phyloP scores from a whole-genome alignment of 129 eudicot genomes.

The Chrysanthemum seticuspe region DNA sequence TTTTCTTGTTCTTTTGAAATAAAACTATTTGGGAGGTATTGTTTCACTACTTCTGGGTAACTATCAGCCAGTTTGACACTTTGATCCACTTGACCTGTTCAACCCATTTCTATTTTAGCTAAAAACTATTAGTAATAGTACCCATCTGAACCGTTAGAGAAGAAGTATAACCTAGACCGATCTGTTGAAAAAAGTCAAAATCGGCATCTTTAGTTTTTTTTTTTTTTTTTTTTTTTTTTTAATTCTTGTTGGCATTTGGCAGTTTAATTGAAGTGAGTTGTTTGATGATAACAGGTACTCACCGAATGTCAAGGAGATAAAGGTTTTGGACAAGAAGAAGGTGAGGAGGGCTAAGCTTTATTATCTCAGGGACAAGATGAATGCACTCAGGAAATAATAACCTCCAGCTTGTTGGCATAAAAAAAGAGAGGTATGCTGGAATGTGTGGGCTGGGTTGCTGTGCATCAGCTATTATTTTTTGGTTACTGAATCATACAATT shows the following conservation, averaged over 20 bases:
- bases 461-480: constrained; percentile 5
- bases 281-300: constrained; percentile 67
- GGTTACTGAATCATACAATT: background rate
- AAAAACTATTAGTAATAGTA: too few relatives aligned
- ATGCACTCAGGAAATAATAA: constrained; percentile 52
- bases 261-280: constrained; percentile 1
- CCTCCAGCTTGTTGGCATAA: background rate
- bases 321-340: constrained; percentile 93
- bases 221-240: background rate
- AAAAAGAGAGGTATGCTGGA: background rate
- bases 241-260: constrained; percentile 7
- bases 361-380: constrained; percentile 89
- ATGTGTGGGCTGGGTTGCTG: background rate
- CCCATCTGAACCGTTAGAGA: too few relatives aligned
- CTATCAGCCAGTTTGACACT: too few relatives aligned
- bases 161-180: too few relatives aligned
- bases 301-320: constrained; percentile 88
- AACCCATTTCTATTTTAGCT: too few relatives aligned
- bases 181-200: too few relatives aligned
- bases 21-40: too few relatives aligned
- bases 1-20: too few relatives aligned
- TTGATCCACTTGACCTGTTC: too few relatives aligned
- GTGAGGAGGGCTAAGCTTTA: constrained; percentile 97
- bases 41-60: too few relatives aligned
- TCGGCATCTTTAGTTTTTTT: background rate